phyloP scores from a whole-genome alignment of 2,329 filamentous ascomycete species.

The Paecilomyces dactylethromorphus region DNA sequence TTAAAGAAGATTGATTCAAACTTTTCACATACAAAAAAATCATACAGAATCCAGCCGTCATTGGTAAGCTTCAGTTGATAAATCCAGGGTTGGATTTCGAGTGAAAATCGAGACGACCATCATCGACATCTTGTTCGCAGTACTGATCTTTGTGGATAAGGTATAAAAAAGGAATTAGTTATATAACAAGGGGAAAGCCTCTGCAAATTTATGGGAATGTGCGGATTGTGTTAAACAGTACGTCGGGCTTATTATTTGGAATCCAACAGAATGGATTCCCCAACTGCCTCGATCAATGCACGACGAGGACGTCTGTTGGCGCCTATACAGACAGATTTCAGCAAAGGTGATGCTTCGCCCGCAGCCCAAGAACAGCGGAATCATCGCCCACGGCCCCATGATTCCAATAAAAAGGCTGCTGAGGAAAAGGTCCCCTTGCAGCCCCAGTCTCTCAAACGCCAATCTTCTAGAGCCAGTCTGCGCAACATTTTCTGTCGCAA shows the following conservation, averaged over 20 bases:
- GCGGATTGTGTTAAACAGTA: not conserved
- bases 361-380: conserved; percentile 12
- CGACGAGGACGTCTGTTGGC: conserved; percentile 30
- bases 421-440: conserved; percentile 26
- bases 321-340: conserved; percentile 33
- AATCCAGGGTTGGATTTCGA: too few relatives aligned
- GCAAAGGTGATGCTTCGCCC: conserved; percentile 16
- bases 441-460: conserved; percentile 21
- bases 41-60: not conserved
- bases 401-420: conserved; percentile 19
- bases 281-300: conserved; percentile 22
- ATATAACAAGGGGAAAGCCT: not conserved
- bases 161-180: not conserved
- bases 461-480: conserved; percentile 31
- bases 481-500: conserved; percentile 31
- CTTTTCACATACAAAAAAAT: not conserved
- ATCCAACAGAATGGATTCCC: conserved; percentile 6
- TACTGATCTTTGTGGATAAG: not conserved
- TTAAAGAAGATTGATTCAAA: not conserved
- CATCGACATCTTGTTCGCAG: too few relatives aligned
- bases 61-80: not conserved
- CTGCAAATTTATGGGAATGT: not conserved
- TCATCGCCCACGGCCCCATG: conserved; percentile 26
- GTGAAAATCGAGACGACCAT: too few relatives aligned
- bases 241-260: not conserved